These are phyloP conservation scores for Taiozyma onychis DNA, from an alignment of 1,139 yeast species.

Conservation along the genomic window DNA sequence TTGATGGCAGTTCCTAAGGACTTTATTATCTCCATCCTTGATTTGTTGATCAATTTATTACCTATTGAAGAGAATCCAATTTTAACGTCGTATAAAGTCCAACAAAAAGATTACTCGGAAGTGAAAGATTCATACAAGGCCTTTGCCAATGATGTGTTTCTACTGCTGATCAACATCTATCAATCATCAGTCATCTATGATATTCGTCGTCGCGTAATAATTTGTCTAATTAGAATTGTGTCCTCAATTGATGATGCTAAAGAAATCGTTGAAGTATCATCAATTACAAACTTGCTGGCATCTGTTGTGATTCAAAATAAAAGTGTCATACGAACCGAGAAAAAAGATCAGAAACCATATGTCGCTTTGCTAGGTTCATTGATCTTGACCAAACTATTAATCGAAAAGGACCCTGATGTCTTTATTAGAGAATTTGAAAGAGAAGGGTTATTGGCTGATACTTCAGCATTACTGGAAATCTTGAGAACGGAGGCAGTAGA, in stretches of 20 bases:
- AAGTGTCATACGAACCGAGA: constrained; percentile 23
- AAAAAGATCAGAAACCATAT: constrained; percentile 27
- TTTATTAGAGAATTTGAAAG: constrained; percentile 52
- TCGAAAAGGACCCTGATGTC: constrained; percentile 38
- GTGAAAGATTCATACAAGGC: constrained; percentile 27
- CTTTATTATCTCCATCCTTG: constrained; percentile 48
- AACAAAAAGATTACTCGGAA: constrained; percentile 19
- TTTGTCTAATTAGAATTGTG: constrained; percentile 49
- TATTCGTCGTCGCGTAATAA: constrained; percentile 54
- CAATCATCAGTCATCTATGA: constrained; percentile 70
- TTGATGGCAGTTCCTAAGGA: constrained; percentile 74
- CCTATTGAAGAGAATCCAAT: constrained; percentile 35
- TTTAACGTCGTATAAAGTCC: constrained; percentile 19
- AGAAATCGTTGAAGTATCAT: constrained; percentile 18
- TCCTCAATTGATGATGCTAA: constrained; percentile 20
- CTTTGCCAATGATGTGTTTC: constrained; percentile 49
- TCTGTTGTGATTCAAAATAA: constrained; percentile 65
- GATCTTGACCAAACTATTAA: constrained; percentile 41
- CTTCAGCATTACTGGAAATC: constrained; percentile 25
- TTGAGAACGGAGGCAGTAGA: constrained; percentile 18
- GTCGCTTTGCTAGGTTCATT: constrained; percentile 50
- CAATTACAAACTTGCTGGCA: constrained; percentile 49
- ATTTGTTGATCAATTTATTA: constrained; percentile 51
- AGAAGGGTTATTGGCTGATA: constrained; percentile 67
- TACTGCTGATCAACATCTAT: constrained; percentile 62